Evolutionary conservation across 2,329 filamentous ascomycete genomes (phyloP), one percentile per base, ranked within the genome.

Genomic region (Claviceps humidiphila): DNA sequence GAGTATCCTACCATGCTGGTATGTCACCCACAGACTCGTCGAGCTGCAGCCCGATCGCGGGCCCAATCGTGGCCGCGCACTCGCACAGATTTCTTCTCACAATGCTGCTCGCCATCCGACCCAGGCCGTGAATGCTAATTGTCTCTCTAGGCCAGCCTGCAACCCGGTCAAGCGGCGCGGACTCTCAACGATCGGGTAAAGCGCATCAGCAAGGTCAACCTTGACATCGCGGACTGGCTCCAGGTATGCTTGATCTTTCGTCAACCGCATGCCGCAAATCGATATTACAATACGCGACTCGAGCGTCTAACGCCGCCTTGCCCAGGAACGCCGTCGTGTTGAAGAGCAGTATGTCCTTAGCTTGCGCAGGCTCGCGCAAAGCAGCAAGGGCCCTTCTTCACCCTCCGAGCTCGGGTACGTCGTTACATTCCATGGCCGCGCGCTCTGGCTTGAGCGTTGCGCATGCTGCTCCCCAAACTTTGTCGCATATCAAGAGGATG

Each of bases 1-100:
- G 91, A 96, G 71, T 97, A 97, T 76, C 89, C 91, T 68, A 84
- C 83, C 61, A 84, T 97, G 80, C 84, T 95, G 84, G 91, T 96
- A 77, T 76, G 85, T 71, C 55, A 55, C 20, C 53, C 44, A 56
- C 54, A 46, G 49, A 51, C 51, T 43, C 34, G 9, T 53, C 48
- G 17, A 39, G 43, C 16, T 52, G 20, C 42, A 34, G 40, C 40
- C 50, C 44, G 16, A 51, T 37, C 8, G 45, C 14, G 14, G 41
- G 22, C 20, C 41, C 37, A 40, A 45, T 22, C 22, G 45, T n/a
- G n/a, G 47, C 34, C 52, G 48, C 24, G 22, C 51, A 39, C 34
- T 46, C 45, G 7, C 22, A 38, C 22, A 13, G 4, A 42, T 30
- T 7, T n/a, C 24, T 30, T 22, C 30, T 34, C 30, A 34, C 9